Base-by-base conservation (phyloP, 192 early-diverging fungal species). In the Backusella mclennaniae region DNA sequence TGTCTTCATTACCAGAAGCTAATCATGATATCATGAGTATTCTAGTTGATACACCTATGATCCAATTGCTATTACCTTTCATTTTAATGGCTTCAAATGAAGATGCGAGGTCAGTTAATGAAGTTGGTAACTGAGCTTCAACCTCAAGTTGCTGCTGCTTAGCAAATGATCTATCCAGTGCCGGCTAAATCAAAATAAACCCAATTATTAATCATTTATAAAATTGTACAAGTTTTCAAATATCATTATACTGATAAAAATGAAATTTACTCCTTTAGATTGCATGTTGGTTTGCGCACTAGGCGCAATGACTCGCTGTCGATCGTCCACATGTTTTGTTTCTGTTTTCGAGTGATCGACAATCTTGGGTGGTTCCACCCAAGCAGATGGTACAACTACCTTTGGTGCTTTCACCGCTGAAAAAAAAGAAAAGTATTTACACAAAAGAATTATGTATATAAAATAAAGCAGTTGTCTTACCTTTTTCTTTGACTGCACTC, bases 61-160 rank as follows among this genome's bases (percentile, higher is more conserved):
- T 44, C 42, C 12, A 17, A 44, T 44, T 44, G 4, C 4, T 71
- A 21, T 73, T 77, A 85, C 85, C 81, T 78, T 84, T 82, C 21
- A 82, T 84, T 59, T 86, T 88, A 6, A 86, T 85, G 3, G 83
- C 77, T 75, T 90, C 86, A 67, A 87, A 90, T 35, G 87, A 85
- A 33, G 85, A 76, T n/a, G 87, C 89, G 4, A 90, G 69, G 66
- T 90, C 87, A 14, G 87, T 75, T 42, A 90, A 66, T 23, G 86
- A 83, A 42, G 86, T 71, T 6, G 89, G 89, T 15, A 90, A 76
- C 12, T 85, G 84, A 39, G 80, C 81, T 68, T 90, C 89, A 17
- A 44, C 29, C 8, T 71, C 70, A 14, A 26, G 0, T 39, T 26
- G 35, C 12, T 31, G 67, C 44, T 35, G 69, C 46, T 67, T 56